A percentile compares a stretch with the other conserved stretches of the same genome.
Evolutionary conservation across 1,139 yeast species (phyloP).

Genomic region (Yamadazyma pseudoaaseri): DNA sequence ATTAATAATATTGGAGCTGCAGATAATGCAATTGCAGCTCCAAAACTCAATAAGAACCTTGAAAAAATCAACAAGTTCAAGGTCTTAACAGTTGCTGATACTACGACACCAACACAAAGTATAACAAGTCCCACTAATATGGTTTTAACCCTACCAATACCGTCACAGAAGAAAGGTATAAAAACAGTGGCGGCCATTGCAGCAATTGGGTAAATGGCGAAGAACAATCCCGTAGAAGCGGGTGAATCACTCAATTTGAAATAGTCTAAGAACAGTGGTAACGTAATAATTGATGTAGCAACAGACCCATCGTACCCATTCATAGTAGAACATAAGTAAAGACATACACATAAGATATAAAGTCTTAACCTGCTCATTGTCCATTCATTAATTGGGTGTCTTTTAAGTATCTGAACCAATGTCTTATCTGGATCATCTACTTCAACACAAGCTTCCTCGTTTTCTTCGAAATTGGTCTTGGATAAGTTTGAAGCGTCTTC

Average conservation of each 20-base stretch:
- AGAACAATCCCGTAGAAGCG: slow-evolving; percentile 19
- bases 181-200: slow-evolving; percentile 16
- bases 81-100: slow-evolving; percentile 18
- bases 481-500: background rate
- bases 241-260: slow-evolving; percentile 15
- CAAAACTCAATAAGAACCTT: slow-evolving; percentile 17
- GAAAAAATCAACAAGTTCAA: slow-evolving; percentile 16
- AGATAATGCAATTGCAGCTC: slow-evolving; percentile 9
- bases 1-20: slow-evolving; percentile 21
- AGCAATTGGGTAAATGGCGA: slow-evolving; percentile 20
- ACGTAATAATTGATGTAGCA: slow-evolving; percentile 17
- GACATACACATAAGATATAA: slow-evolving; percentile 13
- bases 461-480: background rate
- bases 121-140: slow-evolving; percentile 18
- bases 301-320: slow-evolving; percentile 21
- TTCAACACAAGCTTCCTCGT: slow-evolving; percentile 5
- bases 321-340: slow-evolving; percentile 17
- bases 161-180: slow-evolving; percentile 14
- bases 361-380: slow-evolving; percentile 5
- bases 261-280: slow-evolving; percentile 16
- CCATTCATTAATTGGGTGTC: slow-evolving; percentile 9
- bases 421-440: slow-evolving; percentile 9
- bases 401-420: slow-evolving; percentile 5
- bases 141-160: slow-evolving; percentile 16
- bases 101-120: slow-evolving; percentile 18